These are phyloP conservation scores for Fraxinus latifolia DNA, from an alignment of 305 asterid species.

Conservation along the genomic window DNA sequence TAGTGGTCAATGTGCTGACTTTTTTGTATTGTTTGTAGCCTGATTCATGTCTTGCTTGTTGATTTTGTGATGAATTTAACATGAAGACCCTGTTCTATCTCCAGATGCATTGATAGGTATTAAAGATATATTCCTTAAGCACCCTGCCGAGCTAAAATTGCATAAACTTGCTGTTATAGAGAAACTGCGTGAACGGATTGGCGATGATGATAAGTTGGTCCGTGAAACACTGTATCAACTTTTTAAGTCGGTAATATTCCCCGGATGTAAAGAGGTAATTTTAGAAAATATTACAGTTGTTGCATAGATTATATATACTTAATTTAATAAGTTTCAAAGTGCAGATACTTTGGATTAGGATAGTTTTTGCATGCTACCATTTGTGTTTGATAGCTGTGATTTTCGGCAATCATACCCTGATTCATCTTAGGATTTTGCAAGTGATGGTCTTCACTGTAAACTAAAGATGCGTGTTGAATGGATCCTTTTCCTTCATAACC, in stretches of 20 bases:
- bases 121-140: slow-evolving; percentile 62
- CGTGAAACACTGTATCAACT: slow-evolving; percentile 82
- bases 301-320: not conserved
- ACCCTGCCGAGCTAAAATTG: slow-evolving; percentile 78
- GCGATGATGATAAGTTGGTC: slow-evolving; percentile 80
- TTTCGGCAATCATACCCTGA: not conserved
- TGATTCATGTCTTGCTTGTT: slow-evolving; percentile 9
- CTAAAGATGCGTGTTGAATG: not conserved
- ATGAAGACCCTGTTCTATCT: slow-evolving; percentile 20
- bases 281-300: not conserved
- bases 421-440: not conserved
- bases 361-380: not conserved
- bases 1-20: not conserved
- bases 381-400: slow-evolving; percentile 10
- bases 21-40: not conserved
- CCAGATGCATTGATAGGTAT: slow-evolving; percentile 80
- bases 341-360: slow-evolving; percentile 7
- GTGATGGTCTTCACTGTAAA: slow-evolving; percentile 13
- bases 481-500: slow-evolving; percentile 10
- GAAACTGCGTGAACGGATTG: slow-evolving; percentile 86
- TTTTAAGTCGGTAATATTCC: slow-evolving; percentile 74
- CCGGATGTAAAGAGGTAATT: slow-evolving; percentile 68
- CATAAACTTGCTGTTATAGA: slow-evolving; percentile 84
- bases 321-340: not conserved
- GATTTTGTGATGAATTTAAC: slow-evolving; percentile 18